Base-by-base conservation (phyloP, 179 eudicot species). In the Carnegiea gigantea region DNA sequence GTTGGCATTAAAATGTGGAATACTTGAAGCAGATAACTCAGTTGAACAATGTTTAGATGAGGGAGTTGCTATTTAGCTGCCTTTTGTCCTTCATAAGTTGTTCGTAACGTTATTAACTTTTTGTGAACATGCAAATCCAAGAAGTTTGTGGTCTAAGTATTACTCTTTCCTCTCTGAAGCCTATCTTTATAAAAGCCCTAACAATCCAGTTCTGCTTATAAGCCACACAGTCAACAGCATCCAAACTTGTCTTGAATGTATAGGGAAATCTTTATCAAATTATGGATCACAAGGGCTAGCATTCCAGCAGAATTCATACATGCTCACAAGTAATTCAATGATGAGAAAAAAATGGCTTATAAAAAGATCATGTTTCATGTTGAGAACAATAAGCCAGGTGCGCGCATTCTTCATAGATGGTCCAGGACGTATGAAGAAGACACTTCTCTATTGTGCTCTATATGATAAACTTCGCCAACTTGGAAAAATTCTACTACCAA, bases 321-420 rank as follows among this genome's bases (percentile, higher is more conserved):
- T 44, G 77, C 54, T 9, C 5, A 53, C 28, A 73, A 73, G 28
- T 9, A 44, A 6, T 53, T 73, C 13, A 73, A 40, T 28, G 5
- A 18, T 17, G 77, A 40, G 10, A 53, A 73, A 28, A 44, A 28
- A 18, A 23, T 4, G 21, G 23, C 77, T 14, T 73, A 73, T 9
- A 73, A 73, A 44, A 5, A 5, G n/a, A 73, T 73, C 5, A 43
- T 73, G 54, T 15, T 13, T 21, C 26, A 44, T 73, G 73, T 70
- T 7, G 11, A 70, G 43, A 30, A 23, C 26, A 30, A 70, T 9
- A 70, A 28, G 21, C 73, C 44, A 70, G 60, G 77, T 74, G 59
- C 77, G n/a, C n/a, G n/a, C n/a, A 46, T 74, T 74, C n/a, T 74
- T 74, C 36, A 9, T 74, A 9, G 38, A 74, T 74, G 77, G 77